phyloP scores from a whole-genome alignment of 78 protist genomes.

The Monosiga brevicollis region DNA sequence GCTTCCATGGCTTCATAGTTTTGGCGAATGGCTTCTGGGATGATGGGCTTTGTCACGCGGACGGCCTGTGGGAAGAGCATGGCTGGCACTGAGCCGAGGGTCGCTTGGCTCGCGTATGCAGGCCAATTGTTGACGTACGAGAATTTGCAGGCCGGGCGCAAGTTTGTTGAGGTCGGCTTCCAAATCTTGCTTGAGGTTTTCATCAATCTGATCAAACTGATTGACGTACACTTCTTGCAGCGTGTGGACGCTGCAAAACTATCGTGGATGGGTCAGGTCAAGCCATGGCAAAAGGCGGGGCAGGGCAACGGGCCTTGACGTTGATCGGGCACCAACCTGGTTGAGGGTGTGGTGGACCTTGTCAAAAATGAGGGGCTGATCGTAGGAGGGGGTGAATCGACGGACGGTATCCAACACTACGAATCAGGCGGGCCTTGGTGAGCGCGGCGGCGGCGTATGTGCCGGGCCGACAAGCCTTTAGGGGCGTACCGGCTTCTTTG shows the following conservation, averaged over 20 bases:
- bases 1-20: conserved; percentile 42
- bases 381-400: conserved; percentile 26
- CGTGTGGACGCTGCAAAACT: conserved; percentile 57
- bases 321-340: not conserved
- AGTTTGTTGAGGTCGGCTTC: conserved; percentile 1
- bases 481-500: not conserved
- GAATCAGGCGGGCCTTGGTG: no score
- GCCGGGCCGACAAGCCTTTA: no score
- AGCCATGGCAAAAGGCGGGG: no score
- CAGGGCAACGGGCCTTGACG: no score
- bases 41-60: conserved; percentile 30
- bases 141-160: conserved; percentile 13
- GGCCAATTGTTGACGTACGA: not conserved
- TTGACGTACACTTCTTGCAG: conserved; percentile 56
- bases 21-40: conserved; percentile 19
- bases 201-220: conserved; percentile 43
- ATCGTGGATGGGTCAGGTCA: not conserved
- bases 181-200: conserved; percentile 7
- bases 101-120: not conserved
- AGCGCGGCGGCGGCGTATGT: no score
- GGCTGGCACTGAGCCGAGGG: not conserved
- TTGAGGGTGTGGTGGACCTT: conserved; percentile 55
- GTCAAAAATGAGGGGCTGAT: conserved; percentile 38
- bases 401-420: conserved; percentile 27
- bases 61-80: not conserved